phyloP scores from a whole-genome alignment of 2,329 filamentous ascomycete genomes.

The Aspergillus aculeatinus region DNA sequence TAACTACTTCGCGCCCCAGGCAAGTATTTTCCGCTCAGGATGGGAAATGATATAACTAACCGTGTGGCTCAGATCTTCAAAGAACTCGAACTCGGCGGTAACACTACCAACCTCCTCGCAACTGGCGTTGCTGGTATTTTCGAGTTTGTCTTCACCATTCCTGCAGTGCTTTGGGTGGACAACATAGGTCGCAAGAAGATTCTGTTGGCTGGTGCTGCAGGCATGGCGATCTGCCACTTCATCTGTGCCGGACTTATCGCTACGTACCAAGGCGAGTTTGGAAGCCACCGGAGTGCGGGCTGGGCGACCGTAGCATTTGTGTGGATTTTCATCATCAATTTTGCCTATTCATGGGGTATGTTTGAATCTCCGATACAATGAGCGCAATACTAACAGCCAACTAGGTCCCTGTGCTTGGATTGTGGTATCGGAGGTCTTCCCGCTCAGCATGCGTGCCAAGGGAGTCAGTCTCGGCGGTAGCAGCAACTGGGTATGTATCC shows the following conservation, averaged over 20 bases:
- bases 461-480: constrained; percentile 34
- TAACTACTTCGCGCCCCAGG: constrained; percentile 40
- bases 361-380: neutral
- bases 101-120: constrained; percentile 40
- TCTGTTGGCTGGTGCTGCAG: constrained; percentile 57
- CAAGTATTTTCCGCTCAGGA: too few species aligned
- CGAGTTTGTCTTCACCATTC: constrained; percentile 43
- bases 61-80: constrained; percentile 27
- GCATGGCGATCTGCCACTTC: constrained; percentile 69
- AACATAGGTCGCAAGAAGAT: constrained; percentile 42
- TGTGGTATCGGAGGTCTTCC: constrained; percentile 72
- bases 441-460: constrained; percentile 66
- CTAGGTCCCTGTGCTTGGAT: constrained; percentile 54
- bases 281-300: constrained; percentile 58
- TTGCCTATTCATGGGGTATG: constrained; percentile 67
- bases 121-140: constrained; percentile 43
- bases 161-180: constrained; percentile 43
- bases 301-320: constrained; percentile 63
- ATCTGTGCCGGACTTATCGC: constrained; percentile 70
- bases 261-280: constrained; percentile 60
- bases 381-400: neutral
- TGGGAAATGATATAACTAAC: too few species aligned
- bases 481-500: constrained; percentile 34
- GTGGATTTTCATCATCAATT: constrained; percentile 73
- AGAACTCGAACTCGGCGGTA: constrained; percentile 34